phyloP scores from a whole-genome alignment of 495 filamentous ascomycete genomes.

The Penicillium coffeae region DNA sequence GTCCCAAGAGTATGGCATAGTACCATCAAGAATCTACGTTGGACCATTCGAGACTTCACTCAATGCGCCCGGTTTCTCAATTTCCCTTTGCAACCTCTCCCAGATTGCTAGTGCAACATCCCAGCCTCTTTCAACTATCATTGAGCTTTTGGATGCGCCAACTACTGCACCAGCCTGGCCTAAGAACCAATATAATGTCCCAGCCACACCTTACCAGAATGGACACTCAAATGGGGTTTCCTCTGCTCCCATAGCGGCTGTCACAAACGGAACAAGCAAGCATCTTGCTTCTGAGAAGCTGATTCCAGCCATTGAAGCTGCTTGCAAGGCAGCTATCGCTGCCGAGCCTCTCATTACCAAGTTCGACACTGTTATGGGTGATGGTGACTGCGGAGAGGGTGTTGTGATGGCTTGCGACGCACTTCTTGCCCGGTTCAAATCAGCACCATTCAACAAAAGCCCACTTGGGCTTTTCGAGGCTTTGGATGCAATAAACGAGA shows the following conservation, averaged over 20 bases:
- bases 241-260: background rate
- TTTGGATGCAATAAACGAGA: background rate
- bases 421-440: constrained; percentile 2
- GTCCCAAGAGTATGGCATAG: background rate
- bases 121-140: constrained; percentile 2
- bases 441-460: background rate
- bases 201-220: background rate
- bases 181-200: background rate
- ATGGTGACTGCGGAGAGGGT: constrained; percentile 9
- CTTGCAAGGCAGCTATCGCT: background rate
- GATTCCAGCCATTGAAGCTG: background rate
- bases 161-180: constrained; percentile 4
- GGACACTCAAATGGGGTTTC: background rate
- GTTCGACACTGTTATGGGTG: constrained; percentile 8
- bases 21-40: background rate
- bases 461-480: constrained; percentile 1
- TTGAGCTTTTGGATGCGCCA: constrained; percentile 2
- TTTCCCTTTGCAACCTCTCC: constrained; percentile 6
- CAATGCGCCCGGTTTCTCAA: constrained; percentile 9
- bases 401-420: no score
- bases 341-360: constrained; percentile 6
- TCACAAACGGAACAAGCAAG: no score
- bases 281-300: no score
- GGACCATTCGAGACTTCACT: constrained; percentile 5
- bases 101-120: background rate